Percentiles rank a stretch among this genome's conserved stretches.
These are phyloP conservation scores for Cardamine chenopodiifolia DNA, from an alignment of 345 rosid species.

Conservation along the genomic window DNA sequence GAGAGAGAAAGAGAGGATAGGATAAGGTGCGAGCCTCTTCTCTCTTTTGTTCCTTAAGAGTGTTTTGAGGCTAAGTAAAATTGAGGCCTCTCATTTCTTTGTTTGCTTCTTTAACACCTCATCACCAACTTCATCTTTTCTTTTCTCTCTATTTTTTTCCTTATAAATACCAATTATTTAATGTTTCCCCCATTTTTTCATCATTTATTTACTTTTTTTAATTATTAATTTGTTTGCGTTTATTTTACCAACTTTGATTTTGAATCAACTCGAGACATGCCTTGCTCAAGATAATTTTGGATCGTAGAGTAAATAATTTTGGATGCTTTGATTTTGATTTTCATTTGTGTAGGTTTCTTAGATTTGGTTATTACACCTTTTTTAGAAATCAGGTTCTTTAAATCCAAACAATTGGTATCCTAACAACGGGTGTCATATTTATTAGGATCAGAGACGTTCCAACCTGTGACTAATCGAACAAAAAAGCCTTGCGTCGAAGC, in stretches of 20 bases:
- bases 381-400: too few relatives aligned
- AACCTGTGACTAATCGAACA: not conserved
- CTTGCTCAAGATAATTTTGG: not conserved
- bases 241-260: not conserved
- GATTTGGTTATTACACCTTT: not conserved
- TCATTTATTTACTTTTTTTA: not conserved
- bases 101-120: slow-evolving; percentile 42
- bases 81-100: slow-evolving; percentile 68
- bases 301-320: not conserved
- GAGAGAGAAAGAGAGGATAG: slow-evolving; percentile 53
- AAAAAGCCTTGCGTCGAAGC: not conserved
- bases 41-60: slow-evolving; percentile 29
- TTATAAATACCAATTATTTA: not conserved
- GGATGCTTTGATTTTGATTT: too few relatives aligned
- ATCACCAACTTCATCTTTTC: slow-evolving; percentile 40
- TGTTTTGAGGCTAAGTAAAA: slow-evolving; percentile 53
- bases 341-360: not conserved
- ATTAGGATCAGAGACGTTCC: not conserved
- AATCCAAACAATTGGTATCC: not conserved
- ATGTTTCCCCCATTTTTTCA: not conserved
- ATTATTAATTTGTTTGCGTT: not conserved
- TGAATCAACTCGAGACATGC: not conserved
- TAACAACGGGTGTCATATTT: not conserved
- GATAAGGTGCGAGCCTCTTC: slow-evolving; percentile 65
- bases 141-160: not conserved